Evolutionary conservation across 148 eudicot species (phyloP).

Genomic region (Amaranthus cruentus): DNA sequence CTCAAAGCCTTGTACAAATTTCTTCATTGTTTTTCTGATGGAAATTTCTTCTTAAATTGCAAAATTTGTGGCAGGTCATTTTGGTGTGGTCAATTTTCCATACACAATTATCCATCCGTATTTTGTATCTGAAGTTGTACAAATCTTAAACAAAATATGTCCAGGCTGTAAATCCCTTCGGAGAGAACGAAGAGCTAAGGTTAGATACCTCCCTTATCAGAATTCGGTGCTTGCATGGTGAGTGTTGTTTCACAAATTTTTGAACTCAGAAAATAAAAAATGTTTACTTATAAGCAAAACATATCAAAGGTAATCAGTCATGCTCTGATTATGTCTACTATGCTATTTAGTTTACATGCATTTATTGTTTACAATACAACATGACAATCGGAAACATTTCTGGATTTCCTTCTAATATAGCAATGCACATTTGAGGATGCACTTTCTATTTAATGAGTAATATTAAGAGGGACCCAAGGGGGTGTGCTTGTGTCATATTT

Average conservation of each 20-base stretch:
- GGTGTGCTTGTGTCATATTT: too few species aligned
- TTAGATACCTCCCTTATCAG: conserved; percentile 33
- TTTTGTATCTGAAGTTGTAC: conserved; percentile 71
- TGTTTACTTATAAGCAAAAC: background rate
- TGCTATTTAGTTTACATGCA: background rate
- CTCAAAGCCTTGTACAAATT: background rate
- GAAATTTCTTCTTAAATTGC: background rate
- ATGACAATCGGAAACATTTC: background rate
- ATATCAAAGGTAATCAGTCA: background rate
- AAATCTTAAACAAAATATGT: conserved; percentile 77
- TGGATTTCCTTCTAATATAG: background rate
- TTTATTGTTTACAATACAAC: background rate
- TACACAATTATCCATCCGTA: conserved; percentile 72
- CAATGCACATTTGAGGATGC: background rate
- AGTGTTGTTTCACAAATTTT: background rate
- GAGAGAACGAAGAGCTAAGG: conserved; percentile 54
- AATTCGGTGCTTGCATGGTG: background rate
- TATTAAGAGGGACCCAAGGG: too few species aligned
- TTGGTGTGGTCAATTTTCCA: conserved; percentile 67
- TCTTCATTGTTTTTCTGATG: background rate
- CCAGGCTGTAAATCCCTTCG: conserved; percentile 74
- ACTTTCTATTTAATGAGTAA: too few species aligned
- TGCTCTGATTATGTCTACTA: background rate
- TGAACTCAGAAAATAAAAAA: background rate
- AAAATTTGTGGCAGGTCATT: conserved; percentile 66